Base-by-base conservation (phyloP, 306 rosid genomes). In the Senna siamea region DNA sequence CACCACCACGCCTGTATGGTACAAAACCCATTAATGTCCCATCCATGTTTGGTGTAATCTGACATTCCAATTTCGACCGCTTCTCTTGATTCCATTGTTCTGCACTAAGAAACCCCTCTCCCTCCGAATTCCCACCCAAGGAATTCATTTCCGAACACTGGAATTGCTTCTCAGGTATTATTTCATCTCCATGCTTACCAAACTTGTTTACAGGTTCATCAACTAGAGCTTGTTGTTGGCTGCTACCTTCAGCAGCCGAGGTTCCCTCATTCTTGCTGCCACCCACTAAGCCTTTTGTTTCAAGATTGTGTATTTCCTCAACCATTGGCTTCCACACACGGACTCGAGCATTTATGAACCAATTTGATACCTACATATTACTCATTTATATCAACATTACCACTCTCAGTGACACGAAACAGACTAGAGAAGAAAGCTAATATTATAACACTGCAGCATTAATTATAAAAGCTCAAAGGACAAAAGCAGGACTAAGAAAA, bases 241-340 rank as follows among this genome's bases (percentile, higher is more conserved):
- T 59, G 28, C 64, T 69, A n/a, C 78, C 82, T 50, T 78, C 85
- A 0, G 61, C 48, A 40, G 62, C 69, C 32, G 69, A 68, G 23
- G 81, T 71, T 47, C 60, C 81, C 37, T 78, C 91, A 20, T 64
- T 76, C 53, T 62, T 76, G 7, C 64, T 74, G 5, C 64, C 20
- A 56, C 81, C 83, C 1, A 79, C 63, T 32, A 73, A 15, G 80
- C 87, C 91, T 79, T 86, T 87, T 10, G 92, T 88, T 66, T 94
- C 99, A 0, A 94, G 96, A 81, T 51, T 83, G 85, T 94, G 96
- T 84, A 94, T 90, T 84, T 94, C 99, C 70, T 94, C 99, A 53
- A 94, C 99, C 99, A 94, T 92, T 2, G 99, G 97, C 78, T 94
- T 94, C 99, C 99, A 94, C 13, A 94, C 86, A 2, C 99, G 93